A percentile compares a stretch with the other conserved stretches of the same genome.
These are phyloP conservation scores for Retiboletus flavoniger DNA, from an alignment of 1,284 basidiomycete genomes.

Conservation along the genomic window DNA sequence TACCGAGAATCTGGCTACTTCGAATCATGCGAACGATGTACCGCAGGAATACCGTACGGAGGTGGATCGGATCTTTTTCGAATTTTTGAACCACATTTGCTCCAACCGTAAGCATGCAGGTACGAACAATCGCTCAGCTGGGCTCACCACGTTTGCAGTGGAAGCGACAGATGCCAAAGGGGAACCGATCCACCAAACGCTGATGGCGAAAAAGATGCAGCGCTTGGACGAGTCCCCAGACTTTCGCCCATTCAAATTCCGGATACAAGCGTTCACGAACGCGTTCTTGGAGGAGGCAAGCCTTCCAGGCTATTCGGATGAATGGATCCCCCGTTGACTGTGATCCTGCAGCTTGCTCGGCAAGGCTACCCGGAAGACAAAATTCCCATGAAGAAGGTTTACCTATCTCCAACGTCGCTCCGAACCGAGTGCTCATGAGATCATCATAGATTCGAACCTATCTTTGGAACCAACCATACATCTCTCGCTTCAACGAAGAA, in stretches of 20 bases:
- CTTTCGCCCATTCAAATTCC: slow-evolving; percentile 98
- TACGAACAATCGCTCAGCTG: slow-evolving; percentile 5
- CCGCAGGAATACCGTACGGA: slow-evolving; percentile 78
- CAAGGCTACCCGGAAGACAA: slow-evolving; percentile 84
- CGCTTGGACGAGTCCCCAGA: slow-evolving; percentile 92
- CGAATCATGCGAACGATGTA: slow-evolving; percentile 59
- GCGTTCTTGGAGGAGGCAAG: slow-evolving; percentile 90
- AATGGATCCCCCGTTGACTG: slow-evolving; percentile 14
- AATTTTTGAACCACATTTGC: slow-evolving; percentile 86
- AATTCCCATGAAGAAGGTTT: slow-evolving; percentile 85
- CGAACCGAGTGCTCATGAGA: slow-evolving; percentile 18
- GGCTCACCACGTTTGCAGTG: slow-evolving; percentile 51
- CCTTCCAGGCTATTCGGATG: slow-evolving; percentile 10
- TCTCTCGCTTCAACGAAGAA: slow-evolving; percentile 98
- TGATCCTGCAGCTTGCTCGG: slow-evolving; percentile 56
- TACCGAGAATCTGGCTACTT: slow-evolving; percentile 31
- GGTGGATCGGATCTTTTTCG: slow-evolving; percentile 90
- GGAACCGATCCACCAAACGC: slow-evolving; percentile 95
- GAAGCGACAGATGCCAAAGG: slow-evolving; percentile 93
- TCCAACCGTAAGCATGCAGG: slow-evolving; percentile 73
- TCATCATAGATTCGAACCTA: slow-evolving; percentile 85
- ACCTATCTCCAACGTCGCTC: slow-evolving; percentile 23
- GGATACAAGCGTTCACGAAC: slow-evolving; percentile 98
- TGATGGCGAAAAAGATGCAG: slow-evolving; percentile 99
- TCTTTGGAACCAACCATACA: slow-evolving; percentile 91